phyloP scores from a whole-genome alignment of 805 yeast species.

The Candida nitratophila region DNA sequence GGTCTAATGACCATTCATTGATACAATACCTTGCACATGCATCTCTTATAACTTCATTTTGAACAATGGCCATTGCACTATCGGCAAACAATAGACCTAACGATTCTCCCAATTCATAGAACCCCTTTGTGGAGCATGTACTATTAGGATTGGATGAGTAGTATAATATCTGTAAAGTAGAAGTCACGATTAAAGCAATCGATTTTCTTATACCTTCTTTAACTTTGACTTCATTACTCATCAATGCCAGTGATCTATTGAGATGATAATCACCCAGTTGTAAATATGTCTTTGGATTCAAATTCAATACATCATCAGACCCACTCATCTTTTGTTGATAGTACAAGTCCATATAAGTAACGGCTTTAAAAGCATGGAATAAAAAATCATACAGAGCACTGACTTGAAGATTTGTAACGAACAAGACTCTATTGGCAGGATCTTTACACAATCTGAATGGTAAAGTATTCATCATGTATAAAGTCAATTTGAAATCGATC shows the following conservation, averaged over 20 bases:
- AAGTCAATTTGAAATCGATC: slow-evolving; percentile 9
- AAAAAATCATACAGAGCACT: slow-evolving; percentile 11
- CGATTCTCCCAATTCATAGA: slow-evolving; percentile 13
- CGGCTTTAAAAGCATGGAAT: slow-evolving; percentile 15
- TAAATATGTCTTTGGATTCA: slow-evolving; percentile 10
- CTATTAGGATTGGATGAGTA: slow-evolving; percentile 14
- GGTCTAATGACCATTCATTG: slow-evolving; percentile 11
- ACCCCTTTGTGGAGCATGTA: slow-evolving; percentile 10
- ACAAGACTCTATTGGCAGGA: slow-evolving; percentile 8
- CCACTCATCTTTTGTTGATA: slow-evolving; percentile 14
- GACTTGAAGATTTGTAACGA: slow-evolving; percentile 4
- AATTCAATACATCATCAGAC: slow-evolving; percentile 12
- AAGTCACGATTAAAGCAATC: slow-evolving; percentile 10
- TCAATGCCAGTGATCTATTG: slow-evolving; percentile 12
- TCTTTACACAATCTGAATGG: slow-evolving; percentile 13
- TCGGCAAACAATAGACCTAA: slow-evolving; percentile 13
- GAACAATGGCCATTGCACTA: slow-evolving; percentile 6
- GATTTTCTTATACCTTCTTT: slow-evolving; percentile 10
- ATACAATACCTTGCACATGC: slow-evolving; percentile 17
- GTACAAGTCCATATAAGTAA: slow-evolving; percentile 13
- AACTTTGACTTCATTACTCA: slow-evolving; percentile 12
- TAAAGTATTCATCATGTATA: slow-evolving; percentile 10
- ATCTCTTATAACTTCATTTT: slow-evolving; percentile 8
- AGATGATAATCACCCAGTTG: slow-evolving; percentile 16
- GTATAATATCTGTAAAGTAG: slow-evolving; percentile 15